Evolutionary conservation across 208 protist species (phyloP), one percentile per base, ranked within the genome.

Genomic region (Angomonas ambiguus): DNA sequence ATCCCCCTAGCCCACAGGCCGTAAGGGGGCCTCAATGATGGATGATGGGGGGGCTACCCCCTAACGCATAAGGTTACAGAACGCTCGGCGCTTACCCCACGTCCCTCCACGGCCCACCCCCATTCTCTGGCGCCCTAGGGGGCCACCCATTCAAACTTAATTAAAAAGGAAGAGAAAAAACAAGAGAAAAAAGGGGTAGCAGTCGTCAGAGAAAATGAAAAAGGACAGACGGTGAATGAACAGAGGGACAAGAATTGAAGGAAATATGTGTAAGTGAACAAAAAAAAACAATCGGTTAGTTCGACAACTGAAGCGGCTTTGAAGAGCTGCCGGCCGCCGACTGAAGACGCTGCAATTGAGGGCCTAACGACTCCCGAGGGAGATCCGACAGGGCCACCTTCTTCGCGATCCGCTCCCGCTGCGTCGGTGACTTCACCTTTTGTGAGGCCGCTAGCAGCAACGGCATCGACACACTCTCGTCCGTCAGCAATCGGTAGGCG

Each of bases 401-500:
- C n/a, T 31, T 56, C 31, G 74, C 75, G 51, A 95, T 88, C 25
- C 78, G 75, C 49, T 88, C 77, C 11, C 84, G 72, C 55, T 72
- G 67, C 28, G 71, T 71, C 10, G 71, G 65, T 3, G 85, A 91
- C 24, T 63, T 72, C 0, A 83, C 65, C 56, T 81, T 81, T 13
- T 48, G 49, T 10, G 74, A 69, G 1, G 85, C 86, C 48, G 79
- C 77, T 25, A 86, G 71, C 8, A 93, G 68, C 48, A 95, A 71
- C 24, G 89, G 89, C 51, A 71, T 53, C 27, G 89, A 78, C 30
- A 92, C 70, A n/a, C 77, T 74, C 24, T 69, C 51, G 1, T 62
- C 68, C 18, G 51, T 38, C 56, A 93, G 72, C 31, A 93, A 61
- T 4, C 89, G 82, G 64, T 93, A 87, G 35, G 92, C 64, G 1